These are phyloP conservation scores for Mortierella sp. DNA, from an alignment of 371 early-diverging fungal species.

Conservation along the genomic window DNA sequence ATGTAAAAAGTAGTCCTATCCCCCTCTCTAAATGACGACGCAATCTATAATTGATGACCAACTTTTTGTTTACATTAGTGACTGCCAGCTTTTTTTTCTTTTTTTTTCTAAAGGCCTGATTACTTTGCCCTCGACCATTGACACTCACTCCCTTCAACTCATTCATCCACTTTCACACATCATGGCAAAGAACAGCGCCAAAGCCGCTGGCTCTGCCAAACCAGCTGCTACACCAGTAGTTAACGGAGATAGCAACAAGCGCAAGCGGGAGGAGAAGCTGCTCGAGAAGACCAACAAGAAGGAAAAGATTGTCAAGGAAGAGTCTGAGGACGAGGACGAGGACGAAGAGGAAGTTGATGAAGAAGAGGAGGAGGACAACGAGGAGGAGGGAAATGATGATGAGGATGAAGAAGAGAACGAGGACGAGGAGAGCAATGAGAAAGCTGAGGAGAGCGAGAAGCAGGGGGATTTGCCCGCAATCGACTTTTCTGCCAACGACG, in stretches of 20 bases:
- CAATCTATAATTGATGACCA: conserved; percentile 13
- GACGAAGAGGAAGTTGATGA: conserved; percentile 54
- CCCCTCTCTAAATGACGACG: conserved; percentile 14
- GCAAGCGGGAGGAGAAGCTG: conserved; percentile 55
- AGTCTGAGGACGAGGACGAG: conserved; percentile 46
- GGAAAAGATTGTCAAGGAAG: conserved; percentile 49
- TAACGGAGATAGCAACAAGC: conserved; percentile 39
- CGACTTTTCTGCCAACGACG: conserved; percentile 44
- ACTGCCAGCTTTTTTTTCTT: conserved; percentile 26
- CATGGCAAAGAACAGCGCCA: conserved; percentile 53
- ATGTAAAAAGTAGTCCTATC: background rate
- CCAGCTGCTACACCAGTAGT: conserved; percentile 22
- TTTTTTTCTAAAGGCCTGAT: conserved; percentile 18
- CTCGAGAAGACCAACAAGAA: conserved; percentile 55
- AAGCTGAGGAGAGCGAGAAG: conserved; percentile 26
- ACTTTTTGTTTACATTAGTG: conserved; percentile 18
- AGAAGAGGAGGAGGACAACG: conserved; percentile 50
- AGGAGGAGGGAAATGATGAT: conserved; percentile 53
- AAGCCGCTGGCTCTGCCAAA: conserved; percentile 43
- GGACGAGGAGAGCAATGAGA: conserved; percentile 29
- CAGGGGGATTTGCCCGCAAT: conserved; percentile 40
- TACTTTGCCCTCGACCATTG: conserved; percentile 7
- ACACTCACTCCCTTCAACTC: background rate
- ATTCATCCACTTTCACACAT: conserved; percentile 15
- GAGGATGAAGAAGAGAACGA: conserved; percentile 56